Conservation (phyloP, 2,329 filamentous ascomycete genomes). For the Aspergillus fumigatiaffinis region DNA sequence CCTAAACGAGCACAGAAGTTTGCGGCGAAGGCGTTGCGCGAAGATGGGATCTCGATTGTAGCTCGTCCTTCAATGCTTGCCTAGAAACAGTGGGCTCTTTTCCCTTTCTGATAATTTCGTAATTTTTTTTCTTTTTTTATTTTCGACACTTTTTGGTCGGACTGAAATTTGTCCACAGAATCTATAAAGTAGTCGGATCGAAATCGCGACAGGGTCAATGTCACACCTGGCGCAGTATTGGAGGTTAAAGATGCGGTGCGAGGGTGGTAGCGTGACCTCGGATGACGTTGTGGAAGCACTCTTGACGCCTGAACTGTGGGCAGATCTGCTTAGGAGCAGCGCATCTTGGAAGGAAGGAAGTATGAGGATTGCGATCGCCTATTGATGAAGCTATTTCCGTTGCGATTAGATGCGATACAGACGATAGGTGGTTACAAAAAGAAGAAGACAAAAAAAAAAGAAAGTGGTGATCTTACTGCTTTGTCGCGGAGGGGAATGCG, state of each 20-base stretch:
- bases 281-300: conserved; percentile 30
- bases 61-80: conserved; percentile 1
- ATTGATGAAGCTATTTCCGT: conserved; percentile 1
- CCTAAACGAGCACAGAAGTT: conserved; percentile 9
- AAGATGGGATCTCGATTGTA: conserved; percentile 6
- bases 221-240: conserved; percentile 17
- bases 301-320: conserved; percentile 20
- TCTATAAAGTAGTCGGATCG: conserved; percentile 12
- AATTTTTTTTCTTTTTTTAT: conserved; percentile 8
- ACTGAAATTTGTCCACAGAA: conserved; percentile 6
- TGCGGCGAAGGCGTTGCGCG: conserved; percentile 15
- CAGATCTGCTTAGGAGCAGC: conserved; percentile 25
- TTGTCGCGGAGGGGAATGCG: conserved; percentile 4
- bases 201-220: conserved; percentile 6
- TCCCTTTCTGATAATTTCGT: conserved; percentile 1
- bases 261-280: conserved; percentile 29
- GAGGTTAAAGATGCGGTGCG: conserved; percentile 8
- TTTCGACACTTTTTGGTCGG: conserved; percentile 5
- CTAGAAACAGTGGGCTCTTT: not conserved
- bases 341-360: conserved; percentile 19
- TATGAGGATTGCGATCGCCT: conserved; percentile 5
- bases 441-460: not conserved
- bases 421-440: conserved; percentile 6
- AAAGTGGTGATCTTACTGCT: not conserved
- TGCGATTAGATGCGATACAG: conserved; percentile 8